A percentile compares a stretch with the other conserved stretches of the same genome.
These are phyloP conservation scores for Rhinocladiella similis DNA, from an alignment of 2,329 filamentous ascomycete species.

Conservation along the genomic window DNA sequence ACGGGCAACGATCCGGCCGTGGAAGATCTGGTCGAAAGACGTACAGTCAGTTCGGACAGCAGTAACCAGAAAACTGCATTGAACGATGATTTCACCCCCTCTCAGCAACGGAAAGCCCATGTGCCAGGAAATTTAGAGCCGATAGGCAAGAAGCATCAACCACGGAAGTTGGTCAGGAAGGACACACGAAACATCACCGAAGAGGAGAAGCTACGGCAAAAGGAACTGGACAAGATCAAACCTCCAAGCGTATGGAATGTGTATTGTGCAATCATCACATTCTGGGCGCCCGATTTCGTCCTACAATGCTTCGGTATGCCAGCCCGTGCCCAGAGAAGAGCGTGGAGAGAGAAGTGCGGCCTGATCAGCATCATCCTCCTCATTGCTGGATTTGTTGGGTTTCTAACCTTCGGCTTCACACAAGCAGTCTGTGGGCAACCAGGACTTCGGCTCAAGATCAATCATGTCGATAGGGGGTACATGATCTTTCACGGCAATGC, in stretches of 20 bases:
- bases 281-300: constrained; percentile 87
- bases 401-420: constrained; percentile 95
- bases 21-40: constrained; percentile 62
- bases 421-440: constrained; percentile 77
- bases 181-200: constrained; percentile 57
- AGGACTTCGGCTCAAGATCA: constrained; percentile 72
- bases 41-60: constrained; percentile 64
- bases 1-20: constrained; percentile 88
- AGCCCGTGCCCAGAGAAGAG: constrained; percentile 80
- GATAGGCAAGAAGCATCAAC: constrained; percentile 39
- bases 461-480: constrained; percentile 76
- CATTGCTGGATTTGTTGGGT: constrained; percentile 88
- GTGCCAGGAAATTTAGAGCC: constrained; percentile 26
- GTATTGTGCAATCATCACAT: constrained; percentile 91
- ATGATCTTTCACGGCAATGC: constrained; percentile 97
- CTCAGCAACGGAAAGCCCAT: constrained; percentile 36
- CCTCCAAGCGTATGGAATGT: constrained; percentile 92
- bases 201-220: constrained; percentile 61
- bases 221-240: constrained; percentile 63
- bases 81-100: constrained; percentile 32
- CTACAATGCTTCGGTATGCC: constrained; percentile 83
- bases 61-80: constrained; percentile 51
- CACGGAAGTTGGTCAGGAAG: constrained; percentile 65
- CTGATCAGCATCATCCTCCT: constrained; percentile 88
- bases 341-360: constrained; percentile 98